Evolutionary conservation across 805 yeast species (phyloP), one percentile per base, ranked within the genome.

Genomic region (Yamadazyma philogaea): DNA sequence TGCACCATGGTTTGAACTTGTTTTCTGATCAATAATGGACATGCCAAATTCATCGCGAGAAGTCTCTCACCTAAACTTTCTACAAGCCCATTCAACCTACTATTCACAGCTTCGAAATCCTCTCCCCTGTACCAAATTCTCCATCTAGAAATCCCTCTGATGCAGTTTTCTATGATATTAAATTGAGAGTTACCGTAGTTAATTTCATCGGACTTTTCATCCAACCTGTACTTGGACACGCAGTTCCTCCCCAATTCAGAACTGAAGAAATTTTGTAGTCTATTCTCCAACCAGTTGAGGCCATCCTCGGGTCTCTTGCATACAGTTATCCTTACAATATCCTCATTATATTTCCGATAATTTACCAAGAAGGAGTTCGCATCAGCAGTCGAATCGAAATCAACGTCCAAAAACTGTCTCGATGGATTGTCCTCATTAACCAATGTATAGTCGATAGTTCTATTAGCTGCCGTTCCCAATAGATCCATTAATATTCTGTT

Each of bases 81-180:
- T 7, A 84, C 80, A 35, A 77, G 67, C 39, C 75, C 74, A 35
- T 68, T 70, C 40, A 80, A 65, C 41, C 79, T 68, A 16, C 60
- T 70, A 39, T 81, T 82, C 11, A 79, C 68, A 30, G 68, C 66
- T 28, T 77, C 81, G 39, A 77, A 72, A 18, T 74, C 74, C 4
- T 70, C 74, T 6, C 80, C 79, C 27, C 64, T 74, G 54, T 87
- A 89, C 96, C 97, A 91, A 14, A 88, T 81, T 54, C 87, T 80
- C 99, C 99, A 95, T 57, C 99, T 78, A 10, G 93, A 82, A 18
- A 95, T 83, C 28, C 98, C 99, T 46, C 96, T 77, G 26, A 93
- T 78, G 51, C 95, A 84, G 27, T 96, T 84, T 61, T 91, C 98
- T 20, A 89, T 87, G 19, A 89, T 79, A 56, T 81, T 82, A 47